Conservation (phyloP, 2,329 filamentous ascomycete genomes). For the Pseudogymnoascus verrucosus region DNA sequence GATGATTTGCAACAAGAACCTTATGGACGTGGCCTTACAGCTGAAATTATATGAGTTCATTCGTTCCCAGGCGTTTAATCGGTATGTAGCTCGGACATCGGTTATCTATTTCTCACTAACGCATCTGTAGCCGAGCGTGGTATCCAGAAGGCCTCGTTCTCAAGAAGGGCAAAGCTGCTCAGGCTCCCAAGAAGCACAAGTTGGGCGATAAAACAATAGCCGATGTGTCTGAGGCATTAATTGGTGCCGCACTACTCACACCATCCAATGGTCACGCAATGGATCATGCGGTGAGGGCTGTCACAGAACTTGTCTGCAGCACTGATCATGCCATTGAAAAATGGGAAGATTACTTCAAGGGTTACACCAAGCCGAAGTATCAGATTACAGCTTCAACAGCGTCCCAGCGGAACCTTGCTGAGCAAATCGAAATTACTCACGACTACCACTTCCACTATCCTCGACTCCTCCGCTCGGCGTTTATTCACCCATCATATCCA, state of each 20-base stretch:
- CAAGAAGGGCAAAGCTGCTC: slow-evolving; percentile 60
- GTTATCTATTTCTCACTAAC: neutral
- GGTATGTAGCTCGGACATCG: slow-evolving; percentile 33
- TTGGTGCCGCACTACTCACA: slow-evolving; percentile 69
- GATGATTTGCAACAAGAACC: slow-evolving; percentile 82
- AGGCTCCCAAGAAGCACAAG: slow-evolving; percentile 49
- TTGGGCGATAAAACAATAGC: slow-evolving; percentile 86
- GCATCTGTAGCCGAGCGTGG: slow-evolving; percentile 57
- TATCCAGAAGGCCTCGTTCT: slow-evolving; percentile 75
- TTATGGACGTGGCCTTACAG: slow-evolving; percentile 68
- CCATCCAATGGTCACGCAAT: slow-evolving; percentile 34
- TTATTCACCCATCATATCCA: slow-evolving; percentile 79
- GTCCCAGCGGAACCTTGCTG: slow-evolving; percentile 59
- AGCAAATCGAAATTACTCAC: slow-evolving; percentile 49
- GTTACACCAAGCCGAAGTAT: slow-evolving; percentile 64
- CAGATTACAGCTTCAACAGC: slow-evolving; percentile 56
- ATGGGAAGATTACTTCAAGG: slow-evolving; percentile 66
- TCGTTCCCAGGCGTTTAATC: slow-evolving; percentile 72
- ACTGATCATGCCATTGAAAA: slow-evolving; percentile 59
- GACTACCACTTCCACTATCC: slow-evolving; percentile 66
- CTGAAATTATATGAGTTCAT: slow-evolving; percentile 63
- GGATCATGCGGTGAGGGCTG: slow-evolving; percentile 53
- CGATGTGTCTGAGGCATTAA: slow-evolving; percentile 89
- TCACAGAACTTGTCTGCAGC: slow-evolving; percentile 62
- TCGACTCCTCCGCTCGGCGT: slow-evolving; percentile 71